Base-by-base conservation (phyloP, 169 alveolate genomes). In the Eimeria maxima region DNA sequence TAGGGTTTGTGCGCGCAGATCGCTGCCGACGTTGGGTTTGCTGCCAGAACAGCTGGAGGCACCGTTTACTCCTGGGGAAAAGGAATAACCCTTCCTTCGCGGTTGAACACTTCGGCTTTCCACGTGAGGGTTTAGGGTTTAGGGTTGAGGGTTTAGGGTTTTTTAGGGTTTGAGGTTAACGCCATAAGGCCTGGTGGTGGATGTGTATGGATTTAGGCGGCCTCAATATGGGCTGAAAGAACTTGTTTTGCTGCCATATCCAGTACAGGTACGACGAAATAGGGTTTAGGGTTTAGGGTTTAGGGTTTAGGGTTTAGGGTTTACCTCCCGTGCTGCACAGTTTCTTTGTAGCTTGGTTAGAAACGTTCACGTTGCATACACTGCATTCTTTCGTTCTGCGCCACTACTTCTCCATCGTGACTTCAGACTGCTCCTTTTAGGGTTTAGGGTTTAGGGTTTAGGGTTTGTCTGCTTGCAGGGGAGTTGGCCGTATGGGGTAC, bases 401-500 rank as follows among this genome's bases (percentile, higher is more conserved):
- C n/a, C n/a, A 4, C 83, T 73, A 73, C 16, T 42, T n/a, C 24
- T 73, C 38, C 50, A 38, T 3, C 24, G 55, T 27, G 16, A 20
- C n/a, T n/a, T n/a, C n/a, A n/a, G n/a, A n/a, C n/a, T n/a, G n/a
- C n/a, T n/a, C n/a, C n/a, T n/a, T n/a, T n/a, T n/a, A 27, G 7
- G 44, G 83, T 24, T 42, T 24, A 73, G 4, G 83, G 74, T 65
- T 27, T 73, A 65, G 74, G 74, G 74, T 65, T 65, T 65, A 65
- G 74, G 74, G 74, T 73, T 73, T n/a, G 83, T 20, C 50, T 20
- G 13, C 29, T 20, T 73, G 83, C 83, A 73, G 83, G 83, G 55
- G 83, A 73, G 45, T 42, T 73, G 83, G 83, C 83, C 7, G 83
- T 73, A 47, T 73, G 83, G 83, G 83, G 83, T 3, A 29, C 83